Conservation (phyloP, 352 stramenopile species). For the Pythium volutum region DNA sequence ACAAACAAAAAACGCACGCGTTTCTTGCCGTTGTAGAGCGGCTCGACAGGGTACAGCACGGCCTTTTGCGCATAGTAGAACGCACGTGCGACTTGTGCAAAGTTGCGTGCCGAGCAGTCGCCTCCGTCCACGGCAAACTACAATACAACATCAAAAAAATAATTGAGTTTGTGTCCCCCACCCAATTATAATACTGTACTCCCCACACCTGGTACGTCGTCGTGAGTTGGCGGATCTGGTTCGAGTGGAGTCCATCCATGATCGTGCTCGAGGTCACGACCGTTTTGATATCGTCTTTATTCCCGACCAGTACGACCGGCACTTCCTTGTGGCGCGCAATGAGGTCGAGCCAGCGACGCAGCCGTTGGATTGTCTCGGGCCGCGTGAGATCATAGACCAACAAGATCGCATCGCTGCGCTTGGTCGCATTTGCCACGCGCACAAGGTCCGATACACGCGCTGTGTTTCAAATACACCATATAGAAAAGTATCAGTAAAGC, state of each 20-base stretch:
- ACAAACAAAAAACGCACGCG: constrained; percentile 34
- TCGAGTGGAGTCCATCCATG: constrained; percentile 55
- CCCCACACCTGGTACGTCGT: constrained; percentile 59
- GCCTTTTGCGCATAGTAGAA: constrained; percentile 89
- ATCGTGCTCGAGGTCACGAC: constrained; percentile 47
- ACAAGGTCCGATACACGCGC: constrained; percentile 77
- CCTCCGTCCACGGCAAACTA: constrained; percentile 82
- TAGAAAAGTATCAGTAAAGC: neutral
- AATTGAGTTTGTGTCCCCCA: neutral
- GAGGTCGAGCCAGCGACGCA: constrained; percentile 83
- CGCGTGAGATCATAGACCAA: constrained; percentile 86
- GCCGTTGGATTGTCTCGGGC: constrained; percentile 79
- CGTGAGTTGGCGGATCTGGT: constrained; percentile 64
- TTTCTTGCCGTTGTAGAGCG: constrained; percentile 86
- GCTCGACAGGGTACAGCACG: constrained; percentile 85
- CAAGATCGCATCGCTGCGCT: constrained; percentile 83
- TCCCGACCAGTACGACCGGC: constrained; percentile 84
- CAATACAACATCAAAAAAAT: neutral
- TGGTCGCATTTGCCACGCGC: constrained; percentile 80
- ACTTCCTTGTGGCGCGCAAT: constrained; percentile 87
- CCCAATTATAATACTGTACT: neutral
- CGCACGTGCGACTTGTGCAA: constrained; percentile 83
- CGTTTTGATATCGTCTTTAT: constrained; percentile 85
- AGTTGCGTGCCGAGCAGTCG: constrained; percentile 87
- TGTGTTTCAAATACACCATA: constrained; percentile 12